Evolutionary conservation across 192 early-diverging fungal genomes (phyloP).

Genomic region (Coemansia sp.): DNA sequence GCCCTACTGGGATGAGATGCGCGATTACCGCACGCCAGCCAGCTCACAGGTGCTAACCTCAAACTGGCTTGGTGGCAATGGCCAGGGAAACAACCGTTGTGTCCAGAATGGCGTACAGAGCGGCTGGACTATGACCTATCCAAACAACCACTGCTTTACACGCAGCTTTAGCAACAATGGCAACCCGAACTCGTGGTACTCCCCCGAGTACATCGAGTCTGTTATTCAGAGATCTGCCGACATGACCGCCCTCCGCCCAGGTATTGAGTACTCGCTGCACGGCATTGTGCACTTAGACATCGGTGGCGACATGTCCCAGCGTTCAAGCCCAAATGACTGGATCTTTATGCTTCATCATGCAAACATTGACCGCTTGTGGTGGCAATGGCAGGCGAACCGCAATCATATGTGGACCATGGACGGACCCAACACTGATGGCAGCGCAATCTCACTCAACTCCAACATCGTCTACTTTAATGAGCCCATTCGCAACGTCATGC

Average conservation of each 20-base stretch:
- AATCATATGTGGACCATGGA: conserved; percentile 43
- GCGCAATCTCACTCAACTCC: conserved; percentile 21
- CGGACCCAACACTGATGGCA: conserved; percentile 40
- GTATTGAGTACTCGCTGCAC: conserved; percentile 53
- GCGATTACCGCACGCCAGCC: conserved; percentile 45
- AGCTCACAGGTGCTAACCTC: conserved; percentile 38
- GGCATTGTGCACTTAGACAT: conserved; percentile 51
- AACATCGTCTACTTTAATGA: conserved; percentile 41
- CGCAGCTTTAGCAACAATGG: conserved; percentile 53
- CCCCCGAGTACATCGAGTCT: conserved; percentile 48
- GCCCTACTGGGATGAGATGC: conserved; percentile 59
- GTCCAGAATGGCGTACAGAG: conserved; percentile 42
- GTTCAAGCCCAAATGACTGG: conserved; percentile 54
- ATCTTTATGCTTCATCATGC: conserved; percentile 57
- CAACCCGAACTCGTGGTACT: conserved; percentile 41
- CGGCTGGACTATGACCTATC: conserved; percentile 45
- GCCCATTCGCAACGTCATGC: conserved; percentile 50
- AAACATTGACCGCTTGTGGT: conserved; percentile 56
- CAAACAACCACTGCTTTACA: conserved; percentile 48
- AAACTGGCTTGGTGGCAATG: conserved; percentile 56
- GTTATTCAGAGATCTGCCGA: conserved; percentile 36
- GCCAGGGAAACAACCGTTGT: conserved; percentile 34
- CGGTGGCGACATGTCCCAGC: conserved; percentile 56
- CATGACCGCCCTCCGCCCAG: conserved; percentile 46
- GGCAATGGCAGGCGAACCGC: conserved; percentile 50